Evolutionary conservation across 768 basidiomycete species (phyloP), one percentile per base, ranked within the genome.

Genomic region (Piloderma croceum): DNA sequence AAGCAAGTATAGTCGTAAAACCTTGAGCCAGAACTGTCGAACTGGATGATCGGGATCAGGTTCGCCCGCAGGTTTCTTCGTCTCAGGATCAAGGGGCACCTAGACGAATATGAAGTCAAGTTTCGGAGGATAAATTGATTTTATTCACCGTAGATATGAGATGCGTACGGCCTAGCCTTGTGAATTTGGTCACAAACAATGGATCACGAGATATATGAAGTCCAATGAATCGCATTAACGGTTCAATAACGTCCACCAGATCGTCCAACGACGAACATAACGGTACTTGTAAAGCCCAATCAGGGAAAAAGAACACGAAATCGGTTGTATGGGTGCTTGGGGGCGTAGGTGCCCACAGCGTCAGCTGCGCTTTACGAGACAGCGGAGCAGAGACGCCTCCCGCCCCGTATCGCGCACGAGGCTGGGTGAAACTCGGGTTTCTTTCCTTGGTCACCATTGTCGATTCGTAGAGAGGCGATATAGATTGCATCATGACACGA

Each of bases 291-390:
- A 83, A 75, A 11, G 64, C 59, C 92, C 92, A 97, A 41, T 80
- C 70, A 10, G 90, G 85, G 59, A 83, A 94, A 72, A 96, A 97
- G 70, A 89, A 96, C 5, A 89, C 76, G 51, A 90, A 94, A 37
- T 83, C 79, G n/a, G 72, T 73, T 3, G 69, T 72, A 39, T 67
- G 74, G 17, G 90, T 92, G 50, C 77, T 74, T 0, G 88, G 84
- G 19, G 93, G 92, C 10, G 77, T 75, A 3, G 93, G 93, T 2
- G 86, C 83, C 60, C 75, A 75, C 3, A 85, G 62, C 0, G 89
- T 88, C n/a, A 91, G 68, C 4, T 76, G 57, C 1, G 77, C 67
- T 52, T 84, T 89, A 19, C 79, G 76, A 17, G 72, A 59, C 9
- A 74, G 69, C 5, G 77, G 65, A 4, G 69, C 62, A 6, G 71